These are phyloP conservation scores for Xylaria castorea DNA, from an alignment of 495 filamentous ascomycete species.

Conservation along the genomic window DNA sequence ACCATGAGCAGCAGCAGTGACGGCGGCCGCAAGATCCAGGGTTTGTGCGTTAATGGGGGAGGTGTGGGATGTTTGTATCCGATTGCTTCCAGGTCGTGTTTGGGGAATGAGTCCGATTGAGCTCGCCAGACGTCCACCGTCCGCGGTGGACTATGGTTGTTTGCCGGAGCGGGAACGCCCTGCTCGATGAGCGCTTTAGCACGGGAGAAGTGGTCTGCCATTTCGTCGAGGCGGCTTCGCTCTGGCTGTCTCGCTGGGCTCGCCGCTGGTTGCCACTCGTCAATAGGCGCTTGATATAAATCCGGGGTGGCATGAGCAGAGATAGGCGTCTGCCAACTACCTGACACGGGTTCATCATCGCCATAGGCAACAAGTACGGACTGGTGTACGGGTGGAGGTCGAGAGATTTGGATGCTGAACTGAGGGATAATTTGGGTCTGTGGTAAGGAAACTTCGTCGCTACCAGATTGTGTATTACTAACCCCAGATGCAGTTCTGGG, in stretches of 20 bases:
- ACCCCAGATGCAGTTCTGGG: slow-evolving; percentile 37
- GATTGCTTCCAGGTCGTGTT: slow-evolving; percentile 35
- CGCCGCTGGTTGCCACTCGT: not conserved
- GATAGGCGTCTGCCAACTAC: slow-evolving; percentile 21
- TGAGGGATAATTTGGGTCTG: slow-evolving; percentile 33
- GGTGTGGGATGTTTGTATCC: slow-evolving; percentile 18
- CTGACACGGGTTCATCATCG: slow-evolving; percentile 8
- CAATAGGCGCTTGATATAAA: slow-evolving; percentile 18
- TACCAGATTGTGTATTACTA: slow-evolving; percentile 35
- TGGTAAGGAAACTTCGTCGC: slow-evolving; percentile 30
- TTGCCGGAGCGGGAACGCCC: not conserved
- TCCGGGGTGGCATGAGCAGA: slow-evolving; percentile 14
- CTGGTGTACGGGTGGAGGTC: slow-evolving; percentile 23
- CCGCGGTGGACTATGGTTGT: slow-evolving; percentile 29
- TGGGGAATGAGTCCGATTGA: slow-evolving; percentile 29
- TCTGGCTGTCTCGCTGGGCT: slow-evolving; percentile 8
- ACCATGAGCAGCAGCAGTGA: slow-evolving; percentile 64
- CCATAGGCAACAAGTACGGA: slow-evolving; percentile 14
- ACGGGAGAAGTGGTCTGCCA: slow-evolving; percentile 10
- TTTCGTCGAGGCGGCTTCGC: not conserved
- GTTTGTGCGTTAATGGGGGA: slow-evolving; percentile 68
- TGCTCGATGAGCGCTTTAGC: slow-evolving; percentile 13
- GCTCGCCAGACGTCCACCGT: slow-evolving; percentile 36
- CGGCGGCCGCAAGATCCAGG: slow-evolving; percentile 67
- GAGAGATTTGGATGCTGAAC: slow-evolving; percentile 30